These are phyloP conservation scores for Corrigiola litoralis DNA, from an alignment of 179 eudicot species.

Conservation along the genomic window DNA sequence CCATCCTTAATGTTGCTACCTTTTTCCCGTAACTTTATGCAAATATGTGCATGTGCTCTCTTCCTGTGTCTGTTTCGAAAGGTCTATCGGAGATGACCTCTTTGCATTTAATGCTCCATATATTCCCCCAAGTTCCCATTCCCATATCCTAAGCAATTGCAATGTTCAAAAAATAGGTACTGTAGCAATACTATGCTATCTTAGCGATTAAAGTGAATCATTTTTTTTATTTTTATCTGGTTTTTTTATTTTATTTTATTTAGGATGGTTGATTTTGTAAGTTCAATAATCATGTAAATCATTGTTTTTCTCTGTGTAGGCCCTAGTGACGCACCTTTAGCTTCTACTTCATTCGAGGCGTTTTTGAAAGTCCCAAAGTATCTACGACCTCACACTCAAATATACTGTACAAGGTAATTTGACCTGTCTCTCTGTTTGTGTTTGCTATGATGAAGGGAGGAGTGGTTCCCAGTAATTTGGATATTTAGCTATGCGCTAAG, in stretches of 20 bases:
- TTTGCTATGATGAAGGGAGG: not conserved
- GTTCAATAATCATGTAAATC: conserved; percentile 5
- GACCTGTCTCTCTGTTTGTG: not conserved
- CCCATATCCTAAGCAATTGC: too few relatives aligned
- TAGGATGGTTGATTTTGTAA: not conserved
- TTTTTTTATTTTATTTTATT: not conserved
- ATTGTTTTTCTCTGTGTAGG: conserved; percentile 40
- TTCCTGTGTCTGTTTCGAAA: too few relatives aligned
- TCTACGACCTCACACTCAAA: conserved; percentile 91
- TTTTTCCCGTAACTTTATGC: too few relatives aligned
- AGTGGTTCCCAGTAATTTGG: not conserved
- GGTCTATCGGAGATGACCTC: too few relatives aligned
- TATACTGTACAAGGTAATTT: conserved; percentile 91
- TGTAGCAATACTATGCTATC: too few relatives aligned
- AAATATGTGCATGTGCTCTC: too few relatives aligned
- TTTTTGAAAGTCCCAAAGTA: conserved; percentile 92
- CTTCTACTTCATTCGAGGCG: conserved; percentile 83
- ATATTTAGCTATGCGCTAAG: not conserved
- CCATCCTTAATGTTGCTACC: too few relatives aligned
- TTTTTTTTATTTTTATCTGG: not conserved
- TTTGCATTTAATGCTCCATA: too few relatives aligned
- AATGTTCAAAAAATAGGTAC: too few relatives aligned
- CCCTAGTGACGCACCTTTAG: conserved; percentile 93
- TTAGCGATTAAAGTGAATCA: too few relatives aligned
- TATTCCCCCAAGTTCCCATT: too few relatives aligned